phyloP scores from a whole-genome alignment of 2,329 filamentous ascomycete species.

The Penicillium decumbens region DNA sequence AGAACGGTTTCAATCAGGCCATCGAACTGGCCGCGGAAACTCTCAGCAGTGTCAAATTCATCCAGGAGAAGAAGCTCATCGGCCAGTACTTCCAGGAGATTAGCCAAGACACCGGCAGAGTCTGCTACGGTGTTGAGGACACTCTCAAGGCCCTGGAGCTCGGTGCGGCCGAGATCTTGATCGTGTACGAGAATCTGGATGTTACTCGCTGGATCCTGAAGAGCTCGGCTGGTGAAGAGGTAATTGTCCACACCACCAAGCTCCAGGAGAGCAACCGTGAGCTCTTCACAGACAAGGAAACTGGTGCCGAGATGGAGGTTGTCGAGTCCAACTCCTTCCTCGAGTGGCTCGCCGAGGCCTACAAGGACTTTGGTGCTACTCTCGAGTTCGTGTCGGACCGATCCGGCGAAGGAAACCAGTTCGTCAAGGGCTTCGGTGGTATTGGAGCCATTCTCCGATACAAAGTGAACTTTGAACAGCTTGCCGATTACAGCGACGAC shows the following conservation, averaged over 20 bases:
- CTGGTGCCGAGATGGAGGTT: slow-evolving; percentile 96
- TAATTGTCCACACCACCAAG: slow-evolving; percentile 84
- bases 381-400: slow-evolving; percentile 97
- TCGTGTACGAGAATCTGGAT: slow-evolving; percentile 96
- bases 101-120: slow-evolving; percentile 90
- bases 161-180: slow-evolving; percentile 87
- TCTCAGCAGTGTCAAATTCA: slow-evolving; percentile 98
- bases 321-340: slow-evolving; percentile 84
- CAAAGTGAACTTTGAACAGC: slow-evolving; percentile 99
- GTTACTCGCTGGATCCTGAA: slow-evolving; percentile 89
- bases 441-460: slow-evolving; percentile 96
- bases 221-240: slow-evolving; percentile 65
- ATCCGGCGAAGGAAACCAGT: slow-evolving; percentile 97
- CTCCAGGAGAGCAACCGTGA: slow-evolving; percentile 73
- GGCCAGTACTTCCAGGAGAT: slow-evolving; percentile 99
- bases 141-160: slow-evolving; percentile 95
- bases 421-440: slow-evolving; percentile 98
- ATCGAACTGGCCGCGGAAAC: slow-evolving; percentile 95
- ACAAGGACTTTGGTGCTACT: slow-evolving; percentile 93
- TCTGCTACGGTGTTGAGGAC: slow-evolving; percentile 97
- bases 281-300: slow-evolving; percentile 91
- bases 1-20: slow-evolving; percentile 99
- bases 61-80: slow-evolving; percentile 99
- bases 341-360: slow-evolving; percentile 99
- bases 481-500: slow-evolving; percentile 84